Evolutionary conservation across 768 basidiomycete genomes (phyloP).

Genomic region (Trametes coccinea): DNA sequence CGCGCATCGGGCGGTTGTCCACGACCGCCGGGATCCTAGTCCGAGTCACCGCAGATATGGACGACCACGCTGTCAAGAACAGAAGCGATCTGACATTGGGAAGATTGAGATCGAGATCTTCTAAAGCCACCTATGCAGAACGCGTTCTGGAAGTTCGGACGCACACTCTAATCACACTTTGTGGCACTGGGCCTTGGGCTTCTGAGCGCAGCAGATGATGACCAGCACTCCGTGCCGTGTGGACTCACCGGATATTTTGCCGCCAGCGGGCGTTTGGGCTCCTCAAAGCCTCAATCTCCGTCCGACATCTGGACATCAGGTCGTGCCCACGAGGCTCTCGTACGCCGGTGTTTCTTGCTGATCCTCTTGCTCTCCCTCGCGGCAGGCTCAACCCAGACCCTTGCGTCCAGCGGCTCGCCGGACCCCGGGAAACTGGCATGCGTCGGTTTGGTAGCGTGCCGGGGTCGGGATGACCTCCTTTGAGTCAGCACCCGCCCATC

Average conservation of each 20-base stretch:
- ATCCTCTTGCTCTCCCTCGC: conserved; percentile 9
- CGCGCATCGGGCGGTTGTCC: not conserved
- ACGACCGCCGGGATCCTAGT: conserved; percentile 3
- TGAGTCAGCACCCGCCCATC: not conserved
- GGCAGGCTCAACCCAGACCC: conserved; percentile 4
- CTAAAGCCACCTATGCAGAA: not conserved
- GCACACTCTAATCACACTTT: conserved; percentile 10
- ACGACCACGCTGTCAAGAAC: conserved; percentile 15
- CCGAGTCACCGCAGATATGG: not conserved
- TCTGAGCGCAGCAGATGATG: not conserved
- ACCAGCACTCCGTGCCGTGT: not conserved
- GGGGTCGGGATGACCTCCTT: not conserved
- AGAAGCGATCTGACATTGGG: not conserved
- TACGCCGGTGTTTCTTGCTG: conserved; percentile 13
- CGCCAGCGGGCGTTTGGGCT: not conserved
- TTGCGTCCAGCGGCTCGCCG: not conserved
- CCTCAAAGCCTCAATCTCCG: not conserved
- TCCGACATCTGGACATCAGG: conserved; percentile 11
- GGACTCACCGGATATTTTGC: not conserved
- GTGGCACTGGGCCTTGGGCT: conserved; percentile 8
- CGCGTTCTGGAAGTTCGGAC: conserved; percentile 8
- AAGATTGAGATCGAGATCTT: conserved; percentile 17
- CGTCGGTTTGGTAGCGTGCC: not conserved
- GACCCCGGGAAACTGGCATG: not conserved
- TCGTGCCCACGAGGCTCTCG: conserved; percentile 18